Conservation (phyloP, 202 grass and related monocot genomes). For the Elaeis oleifera region DNA sequence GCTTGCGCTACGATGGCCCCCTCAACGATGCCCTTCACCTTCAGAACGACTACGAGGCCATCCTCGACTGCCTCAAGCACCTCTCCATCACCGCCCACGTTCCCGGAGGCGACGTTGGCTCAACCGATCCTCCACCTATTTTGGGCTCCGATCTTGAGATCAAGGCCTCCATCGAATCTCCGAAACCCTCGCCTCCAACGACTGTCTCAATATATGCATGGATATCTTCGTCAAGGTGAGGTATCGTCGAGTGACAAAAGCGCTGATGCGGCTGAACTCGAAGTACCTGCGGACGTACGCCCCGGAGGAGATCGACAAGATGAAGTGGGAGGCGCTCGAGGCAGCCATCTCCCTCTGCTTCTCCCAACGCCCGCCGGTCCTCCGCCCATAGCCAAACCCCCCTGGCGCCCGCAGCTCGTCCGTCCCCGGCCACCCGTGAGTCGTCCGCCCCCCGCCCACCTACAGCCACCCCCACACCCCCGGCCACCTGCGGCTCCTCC, state of each 20-base stretch:
- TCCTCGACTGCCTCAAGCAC: constrained; percentile 51
- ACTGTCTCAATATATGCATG: constrained; percentile 60
- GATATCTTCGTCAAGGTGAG: constrained; percentile 61
- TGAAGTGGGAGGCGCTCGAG: constrained; percentile 20
- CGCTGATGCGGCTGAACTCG: constrained; percentile 55
- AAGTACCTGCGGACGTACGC: constrained; percentile 53
- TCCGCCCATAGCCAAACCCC: no score
- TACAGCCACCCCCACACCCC: no score
- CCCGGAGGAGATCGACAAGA: constrained; percentile 33
- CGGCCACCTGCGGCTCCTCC: no score
- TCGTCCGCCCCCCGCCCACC: no score
- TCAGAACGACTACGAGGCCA: constrained; percentile 43
- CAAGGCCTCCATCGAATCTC: constrained; percentile 36
- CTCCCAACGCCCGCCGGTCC: no score
- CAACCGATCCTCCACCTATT: constrained; percentile 7
- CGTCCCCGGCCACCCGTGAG: no score
- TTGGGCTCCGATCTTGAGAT: constrained; percentile 40
- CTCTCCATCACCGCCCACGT: background rate
- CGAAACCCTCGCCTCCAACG: constrained; percentile 46
- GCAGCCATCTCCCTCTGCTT: constrained; percentile 39
- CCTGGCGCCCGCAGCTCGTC: no score
- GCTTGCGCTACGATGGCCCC: constrained; percentile 55
- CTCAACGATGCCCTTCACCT: constrained; percentile 50
- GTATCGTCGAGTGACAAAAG: constrained; percentile 56
- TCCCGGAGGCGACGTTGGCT: background rate